Percentiles rank a stretch among this genome's conserved stretches.
phyloP scores from a whole-genome alignment of 139 green algal genomes.

The Desmodesmus armatus region DNA sequence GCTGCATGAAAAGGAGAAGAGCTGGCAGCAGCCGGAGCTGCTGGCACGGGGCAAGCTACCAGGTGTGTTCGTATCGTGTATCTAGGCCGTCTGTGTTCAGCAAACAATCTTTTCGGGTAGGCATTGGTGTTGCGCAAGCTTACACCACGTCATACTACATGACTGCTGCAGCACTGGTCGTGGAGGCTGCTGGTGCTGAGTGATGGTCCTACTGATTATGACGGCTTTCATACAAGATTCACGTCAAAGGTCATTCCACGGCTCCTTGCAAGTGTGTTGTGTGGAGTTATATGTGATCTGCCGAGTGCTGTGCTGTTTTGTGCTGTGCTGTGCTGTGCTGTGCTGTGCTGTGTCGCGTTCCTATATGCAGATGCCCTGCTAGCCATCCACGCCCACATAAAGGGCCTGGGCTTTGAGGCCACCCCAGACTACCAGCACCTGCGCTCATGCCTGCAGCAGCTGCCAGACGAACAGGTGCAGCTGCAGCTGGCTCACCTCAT shows the following conservation, averaged over 20 bases:
- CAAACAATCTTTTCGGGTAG: too few species aligned
- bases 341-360: not conserved
- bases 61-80: conserved; percentile 31
- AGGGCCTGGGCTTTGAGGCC: conserved; percentile 39
- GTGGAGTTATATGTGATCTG: not conserved
- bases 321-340: not conserved
- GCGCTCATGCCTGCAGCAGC: conserved; percentile 21
- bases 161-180: too few species aligned
- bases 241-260: too few species aligned
- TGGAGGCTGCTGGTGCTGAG: too few species aligned
- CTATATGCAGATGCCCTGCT: conserved; percentile 9
- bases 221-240: too few species aligned
- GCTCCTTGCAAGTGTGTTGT: too few species aligned
- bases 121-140: too few species aligned
- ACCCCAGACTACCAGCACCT: conserved; percentile 35
- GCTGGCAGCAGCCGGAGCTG: conserved; percentile 19
- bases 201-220: too few species aligned
- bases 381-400: conserved; percentile 39
- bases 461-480: conserved; percentile 43
- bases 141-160: too few species aligned
- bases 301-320: not conserved
- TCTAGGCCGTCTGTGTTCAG: too few species aligned
- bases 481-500: not conserved
- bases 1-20: conserved; percentile 29
- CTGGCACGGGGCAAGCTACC: not conserved